Conservation (phyloP, 176 grass and related monocot genomes). For the Aegilops speltoides region DNA sequence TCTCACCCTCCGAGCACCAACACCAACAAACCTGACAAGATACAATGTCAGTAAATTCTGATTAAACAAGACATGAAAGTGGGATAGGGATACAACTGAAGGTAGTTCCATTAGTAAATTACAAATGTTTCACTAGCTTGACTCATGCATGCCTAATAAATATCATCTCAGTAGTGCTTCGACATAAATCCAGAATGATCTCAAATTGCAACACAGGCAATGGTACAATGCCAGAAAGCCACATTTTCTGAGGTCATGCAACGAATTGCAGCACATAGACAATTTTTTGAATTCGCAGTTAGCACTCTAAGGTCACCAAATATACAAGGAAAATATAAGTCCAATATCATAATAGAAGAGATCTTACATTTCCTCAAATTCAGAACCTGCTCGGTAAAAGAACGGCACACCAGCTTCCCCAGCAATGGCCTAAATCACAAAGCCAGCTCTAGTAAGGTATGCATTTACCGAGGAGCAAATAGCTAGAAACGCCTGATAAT, state of each 20-base stretch:
- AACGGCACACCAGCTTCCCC: constrained; percentile 99
- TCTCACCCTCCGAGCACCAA: constrained; percentile 92
- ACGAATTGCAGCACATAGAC: neutral
- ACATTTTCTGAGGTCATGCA: constrained; percentile 6
- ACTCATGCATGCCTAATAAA: constrained; percentile 14
- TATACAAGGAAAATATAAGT: constrained; percentile 15
- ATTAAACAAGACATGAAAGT: constrained; percentile 28
- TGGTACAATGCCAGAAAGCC: neutral
- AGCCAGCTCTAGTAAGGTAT: constrained; percentile 17
- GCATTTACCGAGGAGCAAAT: constrained; percentile 3
- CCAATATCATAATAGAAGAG: constrained; percentile 3
- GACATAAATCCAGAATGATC: neutral
- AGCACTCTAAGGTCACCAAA: constrained; percentile 20
- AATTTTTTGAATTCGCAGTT: neutral
- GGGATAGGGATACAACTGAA: neutral
- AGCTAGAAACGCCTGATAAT: constrained; percentile 4
- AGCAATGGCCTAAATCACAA: constrained; percentile 87
- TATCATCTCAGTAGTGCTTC: neutral
- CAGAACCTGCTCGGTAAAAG: constrained; percentile 98
- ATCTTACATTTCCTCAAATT: constrained; percentile 99
- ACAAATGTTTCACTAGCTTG: constrained; percentile 14
- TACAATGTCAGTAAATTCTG: constrained; percentile 16
- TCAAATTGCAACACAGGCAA: neutral
- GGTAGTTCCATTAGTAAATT: neutral
- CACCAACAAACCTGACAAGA: constrained; percentile 95